Percentiles rank a stretch among this genome's conserved stretches.
Evolutionary conservation across 352 stramenopile genomes (phyloP).

Genomic region (Blastocystis sp.): DNA sequence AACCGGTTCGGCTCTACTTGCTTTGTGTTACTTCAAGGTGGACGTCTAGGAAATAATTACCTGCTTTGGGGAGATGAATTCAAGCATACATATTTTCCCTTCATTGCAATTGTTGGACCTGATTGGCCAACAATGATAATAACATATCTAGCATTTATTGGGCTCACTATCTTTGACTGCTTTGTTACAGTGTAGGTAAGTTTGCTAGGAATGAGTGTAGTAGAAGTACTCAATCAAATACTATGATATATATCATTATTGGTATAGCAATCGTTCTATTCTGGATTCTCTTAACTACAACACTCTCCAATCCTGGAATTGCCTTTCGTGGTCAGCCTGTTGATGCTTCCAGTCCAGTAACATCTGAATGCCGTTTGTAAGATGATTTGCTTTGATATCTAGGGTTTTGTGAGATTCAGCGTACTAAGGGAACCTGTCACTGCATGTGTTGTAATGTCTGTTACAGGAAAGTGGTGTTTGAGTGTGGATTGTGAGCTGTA

Average conservation of each 20-base stretch:
- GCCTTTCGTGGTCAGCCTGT: not conserved
- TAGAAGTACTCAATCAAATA: not conserved
- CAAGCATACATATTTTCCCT: conserved; percentile 49
- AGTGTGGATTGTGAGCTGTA: too few species aligned
- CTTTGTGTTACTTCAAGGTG: not conserved
- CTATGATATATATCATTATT: not conserved
- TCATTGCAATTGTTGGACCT: conserved; percentile 20
- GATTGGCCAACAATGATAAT: conserved; percentile 45
- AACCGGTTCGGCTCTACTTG: not conserved
- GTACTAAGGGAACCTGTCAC: not conserved
- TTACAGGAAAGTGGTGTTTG: not conserved
- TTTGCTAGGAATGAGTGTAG: not conserved
- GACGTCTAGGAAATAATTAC: conserved; percentile 3
- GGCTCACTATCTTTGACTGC: not conserved
- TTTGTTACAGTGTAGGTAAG: not conserved
- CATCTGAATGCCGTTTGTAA: not conserved
- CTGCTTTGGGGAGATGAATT: conserved; percentile 54
- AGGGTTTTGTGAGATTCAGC: conserved; percentile 45
- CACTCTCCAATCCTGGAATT: conserved; percentile 51
- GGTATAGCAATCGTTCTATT: not conserved
- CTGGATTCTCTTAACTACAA: conserved; percentile 26
- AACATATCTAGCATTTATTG: conserved; percentile 3
- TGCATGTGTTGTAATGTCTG: not conserved
- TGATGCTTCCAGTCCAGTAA: not conserved
- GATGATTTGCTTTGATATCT: not conserved